These are phyloP conservation scores for Phytophthora gonapodyides DNA, from an alignment of 352 stramenopile genomes.

Conservation along the genomic window DNA sequence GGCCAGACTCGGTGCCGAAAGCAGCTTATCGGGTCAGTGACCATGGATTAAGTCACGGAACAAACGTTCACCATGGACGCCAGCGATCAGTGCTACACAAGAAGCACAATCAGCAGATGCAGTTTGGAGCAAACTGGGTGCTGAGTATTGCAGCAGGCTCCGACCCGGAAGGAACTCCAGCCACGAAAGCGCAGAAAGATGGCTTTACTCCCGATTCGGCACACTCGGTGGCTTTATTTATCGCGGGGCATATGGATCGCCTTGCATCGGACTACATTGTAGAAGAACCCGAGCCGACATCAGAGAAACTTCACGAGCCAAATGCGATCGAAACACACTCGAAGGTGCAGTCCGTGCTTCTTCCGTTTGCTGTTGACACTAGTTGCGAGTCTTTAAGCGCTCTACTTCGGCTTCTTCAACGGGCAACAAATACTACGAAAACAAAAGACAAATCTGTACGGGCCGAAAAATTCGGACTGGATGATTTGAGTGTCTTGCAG, in stretches of 20 bases:
- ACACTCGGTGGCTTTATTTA: conserved; percentile 32
- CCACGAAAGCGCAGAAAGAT: conserved; percentile 17
- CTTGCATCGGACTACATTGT: conserved; percentile 37
- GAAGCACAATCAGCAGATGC: neutral
- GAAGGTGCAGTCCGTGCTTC: conserved; percentile 13
- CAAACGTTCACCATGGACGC: neutral
- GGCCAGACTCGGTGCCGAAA: conserved; percentile 4
- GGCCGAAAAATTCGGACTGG: neutral
- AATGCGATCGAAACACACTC: neutral
- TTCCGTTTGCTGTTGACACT: conserved; percentile 53
- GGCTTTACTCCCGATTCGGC: conserved; percentile 58
- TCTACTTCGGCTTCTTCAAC: conserved; percentile 39
- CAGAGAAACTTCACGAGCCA: neutral
- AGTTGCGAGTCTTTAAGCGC: conserved; percentile 28
- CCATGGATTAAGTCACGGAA: neutral
- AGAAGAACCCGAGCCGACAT: conserved; percentile 5
- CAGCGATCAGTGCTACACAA: conserved; percentile 10
- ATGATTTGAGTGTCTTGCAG: conserved; percentile 9
- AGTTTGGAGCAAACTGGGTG: conserved; percentile 33
- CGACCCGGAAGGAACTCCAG: neutral
- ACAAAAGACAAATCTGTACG: conserved; percentile 10
- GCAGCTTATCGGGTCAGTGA: neutral
- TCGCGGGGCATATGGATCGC: conserved; percentile 54
- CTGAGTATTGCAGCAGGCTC: conserved; percentile 12
- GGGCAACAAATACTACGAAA: neutral